Evolutionary conservation across 805 yeast genomes (phyloP).

Genomic region (Nakazawaea populi): DNA sequence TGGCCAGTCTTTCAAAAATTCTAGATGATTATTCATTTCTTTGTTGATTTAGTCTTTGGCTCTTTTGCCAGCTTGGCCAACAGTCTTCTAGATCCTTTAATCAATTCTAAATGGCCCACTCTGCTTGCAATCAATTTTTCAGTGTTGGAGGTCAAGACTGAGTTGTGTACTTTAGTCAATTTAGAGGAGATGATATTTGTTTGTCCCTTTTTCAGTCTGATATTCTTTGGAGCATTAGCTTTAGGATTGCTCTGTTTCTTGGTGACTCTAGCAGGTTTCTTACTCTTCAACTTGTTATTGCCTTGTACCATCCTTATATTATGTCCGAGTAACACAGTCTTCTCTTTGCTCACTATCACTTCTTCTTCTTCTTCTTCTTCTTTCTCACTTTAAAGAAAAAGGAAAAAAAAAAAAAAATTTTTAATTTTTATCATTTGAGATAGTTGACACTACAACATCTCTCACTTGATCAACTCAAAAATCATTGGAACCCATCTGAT

Average conservation of each 20-base stretch:
- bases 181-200: slow-evolving; percentile 40
- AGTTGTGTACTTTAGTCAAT: slow-evolving; percentile 50
- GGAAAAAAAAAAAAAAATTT: no score
- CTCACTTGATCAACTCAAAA: no score
- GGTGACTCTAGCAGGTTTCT: slow-evolving; percentile 48
- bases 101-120: slow-evolving; percentile 89
- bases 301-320: slow-evolving; percentile 61
- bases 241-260: slow-evolving; percentile 61
- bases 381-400: no score
- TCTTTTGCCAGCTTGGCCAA: slow-evolving; percentile 56
- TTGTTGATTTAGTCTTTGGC: slow-evolving; percentile 19
- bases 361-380: background rate
- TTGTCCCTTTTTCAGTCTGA: slow-evolving; percentile 54
- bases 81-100: slow-evolving; percentile 87
- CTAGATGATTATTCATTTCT: slow-evolving; percentile 28
- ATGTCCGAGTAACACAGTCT: no score
- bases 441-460: no score
- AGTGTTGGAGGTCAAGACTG: slow-evolving; percentile 53
- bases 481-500: no score
- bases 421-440: no score
- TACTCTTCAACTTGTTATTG: slow-evolving; percentile 49
- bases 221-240: slow-evolving; percentile 68
- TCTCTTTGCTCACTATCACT: background rate
- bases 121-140: slow-evolving; percentile 83
- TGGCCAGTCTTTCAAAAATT: slow-evolving; percentile 1